phyloP scores from a whole-genome alignment of 495 filamentous ascomycete species.

The Parathielavia appendiculata region DNA sequence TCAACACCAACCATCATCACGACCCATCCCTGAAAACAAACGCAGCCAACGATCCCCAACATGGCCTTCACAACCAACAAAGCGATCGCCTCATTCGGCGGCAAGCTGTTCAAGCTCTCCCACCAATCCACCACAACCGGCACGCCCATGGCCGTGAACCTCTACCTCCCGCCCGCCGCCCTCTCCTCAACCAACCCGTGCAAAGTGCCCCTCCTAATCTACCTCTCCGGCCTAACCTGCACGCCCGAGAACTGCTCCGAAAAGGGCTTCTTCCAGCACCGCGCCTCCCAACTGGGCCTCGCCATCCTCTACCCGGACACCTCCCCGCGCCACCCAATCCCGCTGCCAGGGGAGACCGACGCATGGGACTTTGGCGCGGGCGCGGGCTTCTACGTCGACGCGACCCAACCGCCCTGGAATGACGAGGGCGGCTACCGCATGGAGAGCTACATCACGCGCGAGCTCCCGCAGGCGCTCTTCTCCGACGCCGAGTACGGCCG shows the following conservation, averaged over 20 bases:
- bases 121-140: constrained; percentile 68
- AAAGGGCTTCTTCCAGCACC: constrained; percentile 91
- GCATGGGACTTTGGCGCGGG: constrained; percentile 84
- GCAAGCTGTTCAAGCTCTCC: constrained; percentile 87
- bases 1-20: background rate
- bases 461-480: constrained; percentile 76
- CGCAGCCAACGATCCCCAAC: constrained; percentile 15
- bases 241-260: constrained; percentile 93
- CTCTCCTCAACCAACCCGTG: constrained; percentile 31
- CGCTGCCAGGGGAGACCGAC: constrained; percentile 76
- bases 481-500: constrained; percentile 46
- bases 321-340: constrained; percentile 69
- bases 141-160: constrained; percentile 65
- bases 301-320: constrained; percentile 94
- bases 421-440: constrained; percentile 66
- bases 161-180: constrained; percentile 65
- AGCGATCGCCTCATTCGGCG: constrained; percentile 87
- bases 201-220: constrained; percentile 84
- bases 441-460: constrained; percentile 81
- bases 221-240: constrained; percentile 91
- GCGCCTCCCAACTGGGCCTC: constrained; percentile 69
- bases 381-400: constrained; percentile 94
- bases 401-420: constrained; percentile 66
- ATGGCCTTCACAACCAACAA: constrained; percentile 85
- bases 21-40: background rate